Base-by-base conservation (phyloP, 2,329 filamentous ascomycete species). In the Colletotrichum lini region DNA sequence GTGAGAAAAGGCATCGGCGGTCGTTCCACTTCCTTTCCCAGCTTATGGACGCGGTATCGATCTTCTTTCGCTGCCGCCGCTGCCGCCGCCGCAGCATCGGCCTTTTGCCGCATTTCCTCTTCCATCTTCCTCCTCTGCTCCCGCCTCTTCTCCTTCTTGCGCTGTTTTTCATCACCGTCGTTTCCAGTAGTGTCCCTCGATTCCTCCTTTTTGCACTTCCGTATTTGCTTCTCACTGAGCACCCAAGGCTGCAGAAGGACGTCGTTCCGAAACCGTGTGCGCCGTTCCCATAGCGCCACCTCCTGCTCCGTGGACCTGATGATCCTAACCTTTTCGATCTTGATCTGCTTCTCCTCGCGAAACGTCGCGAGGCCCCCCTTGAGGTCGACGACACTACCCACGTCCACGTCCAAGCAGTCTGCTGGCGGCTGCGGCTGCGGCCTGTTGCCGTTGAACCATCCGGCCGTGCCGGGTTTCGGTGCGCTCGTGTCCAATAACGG, bases 201-300 rank as follows among this genome's bases (percentile, higher is more conserved):
- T 47, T 63, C 65, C 15, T 70, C 60, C 73, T 80, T 84, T 71
- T 84, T 84, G 74, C 87, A 90, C 68, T 79, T 81, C 60, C 84
- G 84, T 56, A 91, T 81, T 64, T 87, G 84, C 68, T 81, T 83
- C 26, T 79, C 78, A 40, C 81, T 83, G 40, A 92, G 74, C n/a
- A 85, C 77, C 91, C 91, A 92, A 0, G 88, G 86, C 67, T 78
- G 80, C 3, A 79, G 78, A 16, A 92, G 81, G 7, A 90, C 81
- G 4, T 88, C 83, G 44, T 76, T 76, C 45, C 84, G 83, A 75
- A 92, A 91, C 40, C 78, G 79, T 21, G 78, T 73, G 54, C 85
- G 81, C 79, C 89, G 89, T 74, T 86, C 83, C 90, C 90, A 92
- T 10, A 91, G 87, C 9, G 76, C 78, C 4, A 91, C 81, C 77